A percentile compares a stretch with the other conserved stretches of the same genome.
phyloP scores from a whole-genome alignment of 23 red algal genomes.

The Gracilaria gracilis region DNA sequence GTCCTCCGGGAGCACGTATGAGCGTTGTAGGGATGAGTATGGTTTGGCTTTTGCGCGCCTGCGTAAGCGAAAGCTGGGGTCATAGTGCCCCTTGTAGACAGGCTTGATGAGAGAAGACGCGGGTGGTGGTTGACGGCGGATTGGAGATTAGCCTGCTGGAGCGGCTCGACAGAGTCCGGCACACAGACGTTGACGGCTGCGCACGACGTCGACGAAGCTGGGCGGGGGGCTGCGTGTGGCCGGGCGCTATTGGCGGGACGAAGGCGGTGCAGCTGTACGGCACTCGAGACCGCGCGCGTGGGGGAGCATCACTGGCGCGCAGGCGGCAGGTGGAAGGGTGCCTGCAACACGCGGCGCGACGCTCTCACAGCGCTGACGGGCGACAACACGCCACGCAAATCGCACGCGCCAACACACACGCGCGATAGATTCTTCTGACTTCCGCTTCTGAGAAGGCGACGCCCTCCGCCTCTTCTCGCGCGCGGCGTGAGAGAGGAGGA shows the following conservation, averaged over 20 bases:
- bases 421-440: no score
- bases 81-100: background rate
- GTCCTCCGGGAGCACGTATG: background rate
- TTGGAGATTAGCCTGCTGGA: no score
- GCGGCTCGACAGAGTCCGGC: no score
- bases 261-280: background rate
- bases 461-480: no score
- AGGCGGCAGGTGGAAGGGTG: background rate
- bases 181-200: background rate
- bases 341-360: background rate
- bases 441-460: no score
- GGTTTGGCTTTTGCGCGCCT: background rate
- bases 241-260: conserved; percentile 15
- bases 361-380: background rate
- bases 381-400: background rate
- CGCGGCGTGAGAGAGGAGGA: no score
- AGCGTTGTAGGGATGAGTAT: background rate
- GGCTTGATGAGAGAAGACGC: background rate
- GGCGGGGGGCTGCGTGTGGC: background rate
- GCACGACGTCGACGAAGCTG: background rate
- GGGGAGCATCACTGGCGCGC: background rate
- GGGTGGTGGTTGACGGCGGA: background rate
- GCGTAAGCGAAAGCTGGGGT: background rate
- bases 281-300: background rate
- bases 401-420: background rate